Base-by-base conservation (phyloP, 805 yeast genomes). In the Tetrapisispora iriomotensis region DNA sequence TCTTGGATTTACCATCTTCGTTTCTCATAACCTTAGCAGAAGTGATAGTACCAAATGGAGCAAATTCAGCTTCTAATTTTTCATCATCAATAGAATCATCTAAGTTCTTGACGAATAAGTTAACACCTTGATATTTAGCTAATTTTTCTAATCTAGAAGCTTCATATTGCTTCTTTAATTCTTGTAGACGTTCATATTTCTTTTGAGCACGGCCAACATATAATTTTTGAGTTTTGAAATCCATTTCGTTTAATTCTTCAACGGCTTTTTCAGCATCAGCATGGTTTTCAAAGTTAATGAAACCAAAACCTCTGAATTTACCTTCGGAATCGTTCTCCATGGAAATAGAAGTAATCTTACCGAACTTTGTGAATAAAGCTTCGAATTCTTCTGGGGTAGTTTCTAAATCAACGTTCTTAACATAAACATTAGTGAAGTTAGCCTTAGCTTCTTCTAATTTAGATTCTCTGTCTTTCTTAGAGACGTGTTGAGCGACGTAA, bases 191-290 rank as follows among this genome's bases (percentile, higher is more conserved):
- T 77, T 92, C 98, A 68, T 83, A 75, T 78, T 87, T 90, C 87
- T 87, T 90, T 75, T 92, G 98, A 54, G 98, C 98, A 70, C 98
- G 86, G 59, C 96, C 96, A 59, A 90, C 98, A 66, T 79, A 92
- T 50, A 92, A 69, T 66, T 72, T 76, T 72, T 84, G 85, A 59
- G 92, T 94, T 57, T 77, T 78, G 64, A 81, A 65, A 62, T 92
- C 97, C 54, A 66, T 70, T 64, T 82, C 95, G 70, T 92, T 84
- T 65, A 90, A 77, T 58, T 73, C 92, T 39, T 85, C 96, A 53
- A 90, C 94, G 45, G 97, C 95, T 69, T 77, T 77, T 54, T 73
- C 77, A 51, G 98, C 98, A 53, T 78, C 74, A 58, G 82, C 87
- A 67, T 90, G 98, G 54, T 68, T 62, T 66, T 79, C 95, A 57